Conservation (phyloP, 2,329 filamentous ascomycete species). For the Fusarium illudens region DNA sequence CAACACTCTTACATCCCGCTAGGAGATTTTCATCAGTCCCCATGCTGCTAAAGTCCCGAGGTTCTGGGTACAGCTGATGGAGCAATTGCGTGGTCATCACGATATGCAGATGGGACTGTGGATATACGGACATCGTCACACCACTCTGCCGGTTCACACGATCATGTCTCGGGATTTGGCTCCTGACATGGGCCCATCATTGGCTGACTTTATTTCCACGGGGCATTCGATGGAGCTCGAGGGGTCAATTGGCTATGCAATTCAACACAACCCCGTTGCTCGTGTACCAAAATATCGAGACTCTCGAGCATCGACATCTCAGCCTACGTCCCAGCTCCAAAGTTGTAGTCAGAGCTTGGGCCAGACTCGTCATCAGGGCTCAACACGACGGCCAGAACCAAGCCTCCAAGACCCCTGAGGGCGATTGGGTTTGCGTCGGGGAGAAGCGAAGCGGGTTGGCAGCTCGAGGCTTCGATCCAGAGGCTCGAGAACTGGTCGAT, state of each 20-base stretch:
- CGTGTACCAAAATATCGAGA: not conserved
- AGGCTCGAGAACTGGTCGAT: slow-evolving; percentile 18
- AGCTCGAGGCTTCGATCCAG: slow-evolving; percentile 11
- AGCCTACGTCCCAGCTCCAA: not conserved
- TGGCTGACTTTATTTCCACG: slow-evolving; percentile 6
- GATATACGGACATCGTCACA: slow-evolving; percentile 20
- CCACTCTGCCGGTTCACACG: slow-evolving; percentile 23
- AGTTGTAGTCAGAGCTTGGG: not conserved
- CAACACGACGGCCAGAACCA: slow-evolving; percentile 4
- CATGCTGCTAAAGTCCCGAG: slow-evolving; percentile 13
- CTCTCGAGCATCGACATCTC: not conserved
- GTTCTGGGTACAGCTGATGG: slow-evolving; percentile 11
- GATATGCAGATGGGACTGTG: slow-evolving; percentile 15
- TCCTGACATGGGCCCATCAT: slow-evolving; percentile 21
- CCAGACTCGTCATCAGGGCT: slow-evolving; percentile 2
- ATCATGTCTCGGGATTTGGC: slow-evolving; percentile 6
- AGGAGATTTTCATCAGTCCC: slow-evolving; percentile 1
- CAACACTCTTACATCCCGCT: not conserved
- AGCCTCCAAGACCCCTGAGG: slow-evolving; percentile 25
- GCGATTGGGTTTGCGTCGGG: slow-evolving; percentile 31
- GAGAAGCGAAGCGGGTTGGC: slow-evolving; percentile 4
- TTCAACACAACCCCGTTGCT: not conserved
- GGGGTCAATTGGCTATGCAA: not conserved
- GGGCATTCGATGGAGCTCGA: not conserved
- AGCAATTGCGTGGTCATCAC: slow-evolving; percentile 28